phyloP scores from a whole-genome alignment of 768 basidiomycete species.

The Amanita pallidorosea region DNA sequence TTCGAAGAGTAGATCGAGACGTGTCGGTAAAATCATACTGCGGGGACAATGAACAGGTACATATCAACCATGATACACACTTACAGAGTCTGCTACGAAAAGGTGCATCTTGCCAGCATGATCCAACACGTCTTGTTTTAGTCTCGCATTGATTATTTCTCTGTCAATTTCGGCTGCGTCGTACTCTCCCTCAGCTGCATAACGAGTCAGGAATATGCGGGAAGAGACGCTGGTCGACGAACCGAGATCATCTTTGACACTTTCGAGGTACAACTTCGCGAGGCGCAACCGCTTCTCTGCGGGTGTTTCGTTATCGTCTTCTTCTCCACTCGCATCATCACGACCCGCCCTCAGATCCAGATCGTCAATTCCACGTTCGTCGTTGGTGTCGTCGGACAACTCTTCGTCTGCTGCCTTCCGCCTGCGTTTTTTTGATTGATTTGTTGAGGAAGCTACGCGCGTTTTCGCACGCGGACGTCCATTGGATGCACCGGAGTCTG shows the following conservation, averaged over 20 bases:
- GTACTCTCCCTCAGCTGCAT: conserved; percentile 72
- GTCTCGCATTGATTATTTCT: conserved; percentile 80
- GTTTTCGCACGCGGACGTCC: conserved; percentile 13
- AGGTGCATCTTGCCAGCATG: conserved; percentile 82
- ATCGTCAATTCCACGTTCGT: conserved; percentile 52
- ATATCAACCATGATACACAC: conserved; percentile 12
- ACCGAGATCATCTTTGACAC: conserved; percentile 69
- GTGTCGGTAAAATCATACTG: conserved; percentile 45
- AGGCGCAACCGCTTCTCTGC: conserved; percentile 87
- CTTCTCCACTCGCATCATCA: conserved; percentile 57
- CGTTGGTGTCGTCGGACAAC: conserved; percentile 52
- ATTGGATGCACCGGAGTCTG: conserved; percentile 11
- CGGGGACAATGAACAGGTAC: neutral
- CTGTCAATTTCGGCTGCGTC: conserved; percentile 95
- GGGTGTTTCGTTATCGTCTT: conserved; percentile 83
- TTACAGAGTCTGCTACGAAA: conserved; percentile 65
- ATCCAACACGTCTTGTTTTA: conserved; percentile 88
- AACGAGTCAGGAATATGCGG: neutral
- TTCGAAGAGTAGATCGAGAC: conserved; percentile 41
- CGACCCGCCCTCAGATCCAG: conserved; percentile 52
- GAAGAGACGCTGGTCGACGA: conserved; percentile 15
- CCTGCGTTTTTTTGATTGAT: conserved; percentile 10
- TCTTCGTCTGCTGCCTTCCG: conserved; percentile 44
- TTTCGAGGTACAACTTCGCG: conserved; percentile 84
- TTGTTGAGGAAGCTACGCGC: conserved; percentile 12